These are phyloP conservation scores for Tritrichomonas foetus DNA, from an alignment of 208 protist species.

Conservation along the genomic window DNA sequence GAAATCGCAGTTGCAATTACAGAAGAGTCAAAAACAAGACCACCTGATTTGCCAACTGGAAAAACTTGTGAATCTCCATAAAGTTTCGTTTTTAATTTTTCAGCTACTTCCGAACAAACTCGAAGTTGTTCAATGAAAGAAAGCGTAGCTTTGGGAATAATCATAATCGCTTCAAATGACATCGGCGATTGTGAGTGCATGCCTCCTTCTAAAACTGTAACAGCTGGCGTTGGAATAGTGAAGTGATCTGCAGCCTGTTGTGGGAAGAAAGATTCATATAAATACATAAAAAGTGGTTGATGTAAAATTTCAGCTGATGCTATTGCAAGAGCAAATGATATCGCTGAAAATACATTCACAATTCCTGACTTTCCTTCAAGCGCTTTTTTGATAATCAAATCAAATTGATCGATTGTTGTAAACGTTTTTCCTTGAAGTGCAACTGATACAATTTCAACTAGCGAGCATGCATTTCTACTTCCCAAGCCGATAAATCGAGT, in stretches of 20 bases:
- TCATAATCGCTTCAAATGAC: neutral
- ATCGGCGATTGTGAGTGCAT: neutral
- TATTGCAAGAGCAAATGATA: neutral
- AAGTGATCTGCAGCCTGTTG: neutral
- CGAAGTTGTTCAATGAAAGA: constrained; percentile 19
- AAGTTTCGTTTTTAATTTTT: neutral
- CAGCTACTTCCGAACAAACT: neutral
- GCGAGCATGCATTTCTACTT: neutral
- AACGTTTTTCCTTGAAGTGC: neutral
- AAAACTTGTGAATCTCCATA: neutral
- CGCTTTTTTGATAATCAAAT: neutral
- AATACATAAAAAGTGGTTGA: neutral
- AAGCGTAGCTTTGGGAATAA: neutral
- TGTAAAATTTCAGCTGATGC: neutral
- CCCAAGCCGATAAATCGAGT: neutral
- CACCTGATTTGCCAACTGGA: neutral
- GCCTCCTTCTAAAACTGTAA: constrained; percentile 19
- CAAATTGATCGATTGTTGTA: neutral
- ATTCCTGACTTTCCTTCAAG: neutral
- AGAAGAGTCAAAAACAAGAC: neutral
- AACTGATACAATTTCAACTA: constrained; percentile 10
- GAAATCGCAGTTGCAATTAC: neutral
- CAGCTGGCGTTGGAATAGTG: neutral
- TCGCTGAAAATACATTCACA: constrained; percentile 5
- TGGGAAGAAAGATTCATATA: constrained; percentile 13